These are phyloP conservation scores for Microthlaspi erraticum DNA, from an alignment of 345 rosid genomes.

Conservation along the genomic window DNA sequence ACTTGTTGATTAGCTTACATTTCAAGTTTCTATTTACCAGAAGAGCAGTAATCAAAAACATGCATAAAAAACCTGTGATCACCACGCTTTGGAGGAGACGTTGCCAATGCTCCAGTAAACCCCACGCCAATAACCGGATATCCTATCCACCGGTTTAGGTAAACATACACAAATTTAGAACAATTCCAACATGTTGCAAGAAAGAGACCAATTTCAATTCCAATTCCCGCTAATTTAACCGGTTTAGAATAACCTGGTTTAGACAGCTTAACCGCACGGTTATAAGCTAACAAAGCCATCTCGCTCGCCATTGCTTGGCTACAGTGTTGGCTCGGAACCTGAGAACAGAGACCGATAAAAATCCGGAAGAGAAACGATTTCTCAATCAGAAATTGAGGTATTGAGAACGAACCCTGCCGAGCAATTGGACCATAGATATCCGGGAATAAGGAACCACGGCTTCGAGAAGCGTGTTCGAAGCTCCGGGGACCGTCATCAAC, in stretches of 20 bases:
- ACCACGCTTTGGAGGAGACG: conserved; percentile 68
- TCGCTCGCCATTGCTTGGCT: conserved; percentile 62
- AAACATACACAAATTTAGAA: conserved; percentile 17
- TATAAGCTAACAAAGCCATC: conserved; percentile 85
- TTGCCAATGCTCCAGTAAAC: conserved; percentile 79
- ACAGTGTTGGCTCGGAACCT: conserved; percentile 74
- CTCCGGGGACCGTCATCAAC: conserved; percentile 89
- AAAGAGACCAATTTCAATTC: neutral
- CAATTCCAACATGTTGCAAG: neutral
- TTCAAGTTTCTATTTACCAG: neutral
- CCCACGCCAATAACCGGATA: conserved; percentile 84
- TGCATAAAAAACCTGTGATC: conserved; percentile 68
- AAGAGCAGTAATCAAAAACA: neutral
- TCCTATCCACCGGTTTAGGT: conserved; percentile 49
- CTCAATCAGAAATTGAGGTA: neutral
- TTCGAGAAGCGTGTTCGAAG: conserved; percentile 87
- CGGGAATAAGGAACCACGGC: conserved; percentile 78
- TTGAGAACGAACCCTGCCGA: conserved; percentile 60
- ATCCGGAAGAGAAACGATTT: neutral
- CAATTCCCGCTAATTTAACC: neutral
- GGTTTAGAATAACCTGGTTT: conserved; percentile 57
- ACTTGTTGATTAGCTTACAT: neutral
- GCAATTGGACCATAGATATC: conserved; percentile 68
- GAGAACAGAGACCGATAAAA: conserved; percentile 28
- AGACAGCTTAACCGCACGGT: conserved; percentile 87